Conservation (phyloP, 805 yeast genomes). For the Komagataella phaffii region DNA sequence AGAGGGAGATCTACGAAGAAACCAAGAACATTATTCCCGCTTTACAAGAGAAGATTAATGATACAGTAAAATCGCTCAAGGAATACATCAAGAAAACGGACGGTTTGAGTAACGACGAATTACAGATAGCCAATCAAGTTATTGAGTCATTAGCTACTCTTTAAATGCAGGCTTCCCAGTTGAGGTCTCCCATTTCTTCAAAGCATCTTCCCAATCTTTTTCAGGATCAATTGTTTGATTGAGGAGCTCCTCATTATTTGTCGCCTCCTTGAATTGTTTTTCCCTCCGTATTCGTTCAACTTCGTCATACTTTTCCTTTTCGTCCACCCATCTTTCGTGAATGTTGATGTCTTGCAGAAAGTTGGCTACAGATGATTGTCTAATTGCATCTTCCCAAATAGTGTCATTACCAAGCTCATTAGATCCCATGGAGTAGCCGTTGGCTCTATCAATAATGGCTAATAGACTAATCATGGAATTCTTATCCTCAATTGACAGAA, state of each 20-base stretch:
- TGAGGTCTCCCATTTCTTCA: constrained; percentile 40
- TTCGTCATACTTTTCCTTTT: constrained; percentile 65
- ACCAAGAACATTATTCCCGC: constrained; percentile 15
- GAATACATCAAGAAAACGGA: constrained; percentile 8
- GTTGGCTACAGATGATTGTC: constrained; percentile 46
- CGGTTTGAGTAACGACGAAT: constrained; percentile 5
- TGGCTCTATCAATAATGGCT: constrained; percentile 74
- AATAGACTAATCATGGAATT: constrained; percentile 79
- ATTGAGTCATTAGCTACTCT: constrained; percentile 3
- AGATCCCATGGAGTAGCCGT: constrained; percentile 86
- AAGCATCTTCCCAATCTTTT: constrained; percentile 58
- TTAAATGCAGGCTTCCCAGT: constrained; percentile 2
- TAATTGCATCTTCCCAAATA: constrained; percentile 91
- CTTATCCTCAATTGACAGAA: constrained; percentile 82
- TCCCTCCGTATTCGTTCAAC: constrained; percentile 34
- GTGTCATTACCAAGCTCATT: constrained; percentile 96
- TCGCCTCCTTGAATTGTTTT: constrained; percentile 25
- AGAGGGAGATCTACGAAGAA: constrained; percentile 14
- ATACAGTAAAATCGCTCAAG: constrained; percentile 11
- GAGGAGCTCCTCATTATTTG: constrained; percentile 20
- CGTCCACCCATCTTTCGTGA: constrained; percentile 92
- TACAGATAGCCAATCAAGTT: constrained; percentile 9
- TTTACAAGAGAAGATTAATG: constrained; percentile 10
- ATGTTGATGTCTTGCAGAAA: constrained; percentile 49
- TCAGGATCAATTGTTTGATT: constrained; percentile 38